Base-by-base conservation (phyloP, 345 rosid genomes). In the Turritis glabra region DNA sequence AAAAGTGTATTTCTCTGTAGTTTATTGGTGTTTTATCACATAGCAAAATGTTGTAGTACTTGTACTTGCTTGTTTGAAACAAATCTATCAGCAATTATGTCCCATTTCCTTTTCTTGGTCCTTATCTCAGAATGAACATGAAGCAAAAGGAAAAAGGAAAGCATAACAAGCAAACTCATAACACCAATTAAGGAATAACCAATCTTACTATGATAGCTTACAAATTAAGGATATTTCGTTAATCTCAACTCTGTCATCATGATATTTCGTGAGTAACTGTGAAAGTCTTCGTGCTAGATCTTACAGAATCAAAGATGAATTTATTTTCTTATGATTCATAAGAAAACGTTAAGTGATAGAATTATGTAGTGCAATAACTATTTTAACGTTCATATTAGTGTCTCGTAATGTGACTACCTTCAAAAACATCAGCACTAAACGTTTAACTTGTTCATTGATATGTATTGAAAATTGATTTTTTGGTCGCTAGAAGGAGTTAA, bases 41-140 rank as follows among this genome's bases (percentile, higher is more conserved):
- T 5, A 33, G 23, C 19, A 10, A 50, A 62, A 29, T 10, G 22
- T 21, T 68, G 72, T 64, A 64, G 72, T 64, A 64, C 59, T 13
- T 30, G 8, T 46, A 15, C 22, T 56, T 71, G 63, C 61, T 44
- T 51, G 57, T 44, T 8, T 11, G 23, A 56, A 57, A 18, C 10
- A 55, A 40, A 72, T 22, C 29, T 64, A 60, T 58, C 25, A 77
- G 8, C 50, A 27, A n/a, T 59, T 58, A 38, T 9, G 40, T 38
- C 15, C 85, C 29, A 51, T 32, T 26, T 63, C 14, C 3, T 38
- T 38, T 41, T 5, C 9, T 57, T 38, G 32, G 3, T 14, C 19
- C 5, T 19, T 59, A 2, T 1, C 47, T 21, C 11, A 59, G 13
- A 12, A 7, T 19, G 6, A 35, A 21, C 12, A 59, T 38, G 12